Percentiles rank a stretch among this genome's conserved stretches.
Evolutionary conservation across 2,329 filamentous ascomycete genomes (phyloP).

Genomic region (Dothideomycetidae sp.): DNA sequence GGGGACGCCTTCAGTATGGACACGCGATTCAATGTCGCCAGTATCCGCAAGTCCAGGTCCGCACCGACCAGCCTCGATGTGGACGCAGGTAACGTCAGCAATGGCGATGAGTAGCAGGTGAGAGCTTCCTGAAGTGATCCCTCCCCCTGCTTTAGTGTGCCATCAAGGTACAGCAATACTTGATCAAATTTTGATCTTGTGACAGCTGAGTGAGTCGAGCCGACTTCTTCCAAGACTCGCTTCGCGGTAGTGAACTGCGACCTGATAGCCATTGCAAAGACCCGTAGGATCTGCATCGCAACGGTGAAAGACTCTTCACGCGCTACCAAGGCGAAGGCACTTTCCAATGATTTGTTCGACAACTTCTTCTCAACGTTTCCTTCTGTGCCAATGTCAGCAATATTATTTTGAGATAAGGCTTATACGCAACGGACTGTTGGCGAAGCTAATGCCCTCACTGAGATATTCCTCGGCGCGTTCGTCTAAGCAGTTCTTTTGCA

Average conservation of each 20-base stretch:
- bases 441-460: conserved; percentile 40
- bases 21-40: conserved; percentile 35
- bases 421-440: conserved; percentile 25
- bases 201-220: conserved; percentile 19
- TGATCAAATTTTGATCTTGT: conserved; percentile 5
- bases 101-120: conserved; percentile 46
- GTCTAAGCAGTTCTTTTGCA: conserved; percentile 41
- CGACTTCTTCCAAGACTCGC: conserved; percentile 41
- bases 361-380: not conserved
- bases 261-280: conserved; percentile 53
- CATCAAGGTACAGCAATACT: conserved; percentile 48
- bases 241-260: conserved; percentile 55
- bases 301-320: conserved; percentile 54
- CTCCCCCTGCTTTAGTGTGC: conserved; percentile 61
- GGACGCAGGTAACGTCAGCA: conserved; percentile 38
- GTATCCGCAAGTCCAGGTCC: conserved; percentile 29
- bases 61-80: conserved; percentile 13
- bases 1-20: conserved; percentile 30
- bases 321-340: conserved; percentile 33
- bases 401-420: too few species aligned
- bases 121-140: conserved; percentile 59
- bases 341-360: conserved; percentile 15
- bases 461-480: conserved; percentile 43
- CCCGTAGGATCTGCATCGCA: conserved; percentile 57
- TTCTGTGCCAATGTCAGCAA: conserved; percentile 5